Percentiles rank a stretch among this genome's conserved stretches.
These are phyloP conservation scores for Periconia sp. DNA, from an alignment of 2,329 filamentous ascomycete genomes.

Conservation along the genomic window DNA sequence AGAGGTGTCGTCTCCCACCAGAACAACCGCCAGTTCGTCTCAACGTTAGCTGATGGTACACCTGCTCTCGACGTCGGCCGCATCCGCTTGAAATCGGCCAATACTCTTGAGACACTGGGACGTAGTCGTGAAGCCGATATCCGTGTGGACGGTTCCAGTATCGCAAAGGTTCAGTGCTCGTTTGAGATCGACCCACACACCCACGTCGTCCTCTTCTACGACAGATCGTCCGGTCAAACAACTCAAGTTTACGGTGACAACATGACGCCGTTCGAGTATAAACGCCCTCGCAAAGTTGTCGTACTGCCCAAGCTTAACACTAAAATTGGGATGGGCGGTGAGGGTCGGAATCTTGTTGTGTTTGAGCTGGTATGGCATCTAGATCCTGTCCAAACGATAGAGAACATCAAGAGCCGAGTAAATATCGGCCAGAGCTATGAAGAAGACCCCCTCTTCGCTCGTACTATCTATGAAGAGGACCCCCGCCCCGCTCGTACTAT, in stretches of 20 bases:
- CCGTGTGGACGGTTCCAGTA: slow-evolving; percentile 14
- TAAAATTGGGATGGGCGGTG: slow-evolving; percentile 19
- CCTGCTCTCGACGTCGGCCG: slow-evolving; percentile 3
- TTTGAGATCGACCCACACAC: slow-evolving; percentile 18
- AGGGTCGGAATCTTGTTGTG: background rate
- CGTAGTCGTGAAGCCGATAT: slow-evolving; percentile 12
- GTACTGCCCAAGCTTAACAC: slow-evolving; percentile 16
- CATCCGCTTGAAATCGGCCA: slow-evolving; percentile 2
- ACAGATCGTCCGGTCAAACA: slow-evolving; percentile 15
- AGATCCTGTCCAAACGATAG: too few species aligned
- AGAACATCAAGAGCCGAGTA: too few species aligned
- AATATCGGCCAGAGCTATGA: too few species aligned
- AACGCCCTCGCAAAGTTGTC: slow-evolving; percentile 16
- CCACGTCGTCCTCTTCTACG: slow-evolving; percentile 17
- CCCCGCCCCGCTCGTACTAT: too few species aligned
- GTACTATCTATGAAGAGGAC: too few species aligned
- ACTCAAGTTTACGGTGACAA: slow-evolving; percentile 21
- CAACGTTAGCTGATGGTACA: slow-evolving; percentile 1
- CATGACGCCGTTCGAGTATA: slow-evolving; percentile 15
- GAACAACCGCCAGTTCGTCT: background rate
- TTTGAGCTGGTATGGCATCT: slow-evolving; percentile 5
- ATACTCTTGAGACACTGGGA: slow-evolving; percentile 5
- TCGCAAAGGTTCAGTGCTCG: slow-evolving; percentile 23
- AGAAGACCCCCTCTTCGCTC: too few species aligned
- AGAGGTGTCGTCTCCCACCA: background rate